Conservation (phyloP, 345 rosid genomes). For the Aethionema arabicum region DNA sequence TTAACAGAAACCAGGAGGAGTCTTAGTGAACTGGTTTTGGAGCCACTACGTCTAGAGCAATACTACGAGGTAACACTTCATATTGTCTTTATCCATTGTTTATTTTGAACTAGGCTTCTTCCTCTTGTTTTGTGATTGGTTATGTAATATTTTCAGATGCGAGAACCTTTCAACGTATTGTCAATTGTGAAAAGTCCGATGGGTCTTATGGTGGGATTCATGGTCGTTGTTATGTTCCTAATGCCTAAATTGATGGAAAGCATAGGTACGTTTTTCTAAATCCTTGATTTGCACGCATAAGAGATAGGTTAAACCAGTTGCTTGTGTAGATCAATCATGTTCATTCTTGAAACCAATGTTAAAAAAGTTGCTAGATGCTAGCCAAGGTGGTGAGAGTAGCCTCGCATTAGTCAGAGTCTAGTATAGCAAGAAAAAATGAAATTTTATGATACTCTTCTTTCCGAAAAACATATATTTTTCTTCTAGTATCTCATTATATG, state of each 20-base stretch:
- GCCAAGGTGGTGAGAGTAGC: no score
- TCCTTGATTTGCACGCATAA: slow-evolving; percentile 14
- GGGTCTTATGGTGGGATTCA: slow-evolving; percentile 98
- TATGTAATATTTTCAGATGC: slow-evolving; percentile 50
- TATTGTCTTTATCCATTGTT: slow-evolving; percentile 19
- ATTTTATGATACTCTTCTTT: no score
- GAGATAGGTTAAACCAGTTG: background rate
- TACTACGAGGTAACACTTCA: slow-evolving; percentile 71
- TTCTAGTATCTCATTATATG: no score
- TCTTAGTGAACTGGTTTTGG: slow-evolving; percentile 80
- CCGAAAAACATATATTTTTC: no score
- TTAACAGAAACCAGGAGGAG: slow-evolving; percentile 88
- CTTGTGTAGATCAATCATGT: no score
- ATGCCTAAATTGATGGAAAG: slow-evolving; percentile 97
- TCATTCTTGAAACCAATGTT: no score
- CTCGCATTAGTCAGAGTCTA: no score
- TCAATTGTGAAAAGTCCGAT: slow-evolving; percentile 87
- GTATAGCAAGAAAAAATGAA: no score
- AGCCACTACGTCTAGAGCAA: slow-evolving; percentile 77
- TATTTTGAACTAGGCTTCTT: slow-evolving; percentile 25
- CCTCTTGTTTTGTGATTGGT: slow-evolving; percentile 20
- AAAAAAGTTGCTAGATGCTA: no score
- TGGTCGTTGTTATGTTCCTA: slow-evolving; percentile 82
- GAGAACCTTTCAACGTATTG: slow-evolving; percentile 90
- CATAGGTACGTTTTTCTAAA: slow-evolving; percentile 57